phyloP scores from a whole-genome alignment of 768 basidiomycete genomes.

The Podaxis sp. region DNA sequence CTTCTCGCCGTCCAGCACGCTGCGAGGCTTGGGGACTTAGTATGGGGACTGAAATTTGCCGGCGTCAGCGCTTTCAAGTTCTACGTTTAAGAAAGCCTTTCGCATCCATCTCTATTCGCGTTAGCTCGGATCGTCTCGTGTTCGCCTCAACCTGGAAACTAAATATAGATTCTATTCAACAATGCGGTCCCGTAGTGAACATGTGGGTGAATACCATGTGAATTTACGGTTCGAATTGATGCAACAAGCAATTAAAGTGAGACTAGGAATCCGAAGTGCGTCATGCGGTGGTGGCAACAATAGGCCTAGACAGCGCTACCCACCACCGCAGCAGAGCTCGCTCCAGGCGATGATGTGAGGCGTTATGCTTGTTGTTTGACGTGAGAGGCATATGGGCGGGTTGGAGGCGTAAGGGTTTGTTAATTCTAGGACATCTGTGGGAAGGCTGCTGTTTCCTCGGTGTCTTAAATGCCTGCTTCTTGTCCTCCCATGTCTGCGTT shows the following conservation, averaged over 20 bases:
- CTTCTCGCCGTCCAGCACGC: no score
- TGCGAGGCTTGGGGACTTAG: neutral
- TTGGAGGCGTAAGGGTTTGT: neutral
- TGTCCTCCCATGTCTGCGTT: neutral
- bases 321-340: neutral
- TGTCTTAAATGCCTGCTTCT: neutral
- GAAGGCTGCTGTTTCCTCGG: neutral
- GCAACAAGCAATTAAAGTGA: neutral
- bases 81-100: neutral
- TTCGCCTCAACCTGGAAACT: neutral
- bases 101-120: neutral
- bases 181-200: neutral
- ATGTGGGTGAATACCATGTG: conserved; percentile 14
- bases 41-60: neutral
- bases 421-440: neutral
- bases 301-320: neutral
- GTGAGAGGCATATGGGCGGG: neutral
- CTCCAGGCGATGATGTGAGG: neutral
- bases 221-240: neutral
- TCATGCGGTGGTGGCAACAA: neutral
- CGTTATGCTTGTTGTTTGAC: neutral
- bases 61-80: neutral
- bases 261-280: neutral
- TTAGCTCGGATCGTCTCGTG: neutral
- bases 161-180: neutral